phyloP scores from a whole-genome alignment of 768 basidiomycete species.

The Phylloporus sp. region DNA sequence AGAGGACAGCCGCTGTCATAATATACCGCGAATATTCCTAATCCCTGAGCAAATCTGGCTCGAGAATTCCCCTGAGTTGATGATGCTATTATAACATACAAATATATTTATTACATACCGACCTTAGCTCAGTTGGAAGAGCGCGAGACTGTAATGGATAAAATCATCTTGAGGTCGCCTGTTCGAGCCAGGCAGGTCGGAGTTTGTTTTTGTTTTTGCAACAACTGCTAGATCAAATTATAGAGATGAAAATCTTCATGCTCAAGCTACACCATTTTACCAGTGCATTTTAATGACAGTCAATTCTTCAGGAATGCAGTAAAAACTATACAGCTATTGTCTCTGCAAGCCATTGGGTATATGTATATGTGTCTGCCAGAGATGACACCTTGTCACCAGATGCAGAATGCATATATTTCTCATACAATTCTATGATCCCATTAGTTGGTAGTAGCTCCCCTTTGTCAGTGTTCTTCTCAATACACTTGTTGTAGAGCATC shows the following conservation, averaged over 20 bases:
- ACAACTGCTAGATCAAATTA: no score
- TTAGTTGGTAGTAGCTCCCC: conserved; percentile 9
- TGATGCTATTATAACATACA: no score
- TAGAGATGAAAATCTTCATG: no score
- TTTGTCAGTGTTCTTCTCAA: conserved; percentile 37
- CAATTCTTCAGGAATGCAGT: neutral
- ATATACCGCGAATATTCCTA: neutral
- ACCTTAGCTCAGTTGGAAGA: conserved; percentile 46
- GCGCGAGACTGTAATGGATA: conserved; percentile 42
- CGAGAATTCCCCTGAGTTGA: no score
- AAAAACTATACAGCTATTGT: neutral
- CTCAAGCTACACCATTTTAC: no score
- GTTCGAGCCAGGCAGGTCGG: conserved; percentile 60
- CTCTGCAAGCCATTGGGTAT: conserved; percentile 21
- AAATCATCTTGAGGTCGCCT: conserved; percentile 50
- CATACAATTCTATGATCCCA: conserved; percentile 18
- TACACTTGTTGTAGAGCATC: conserved; percentile 48
- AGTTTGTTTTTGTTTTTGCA: conserved; percentile 12
- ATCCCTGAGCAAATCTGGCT: no score
- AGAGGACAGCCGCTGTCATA: neutral
- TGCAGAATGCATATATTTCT: conserved; percentile 16
- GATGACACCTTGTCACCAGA: conserved; percentile 1
- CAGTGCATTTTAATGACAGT: no score
- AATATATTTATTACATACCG: neutral
- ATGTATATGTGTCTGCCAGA: conserved; percentile 10